phyloP scores from a whole-genome alignment of 179 eudicot species.

The Beta lomatogona region DNA sequence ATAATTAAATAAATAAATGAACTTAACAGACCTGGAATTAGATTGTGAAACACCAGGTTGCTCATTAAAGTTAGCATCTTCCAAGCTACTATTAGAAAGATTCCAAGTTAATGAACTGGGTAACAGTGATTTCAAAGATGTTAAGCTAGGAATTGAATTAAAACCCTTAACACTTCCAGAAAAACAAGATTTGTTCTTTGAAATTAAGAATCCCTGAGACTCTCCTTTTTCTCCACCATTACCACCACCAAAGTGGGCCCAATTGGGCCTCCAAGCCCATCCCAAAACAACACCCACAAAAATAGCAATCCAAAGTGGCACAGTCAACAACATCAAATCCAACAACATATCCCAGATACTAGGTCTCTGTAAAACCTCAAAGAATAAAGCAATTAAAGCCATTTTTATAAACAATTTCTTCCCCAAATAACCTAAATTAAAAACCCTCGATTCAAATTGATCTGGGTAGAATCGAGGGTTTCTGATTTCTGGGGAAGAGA shows the following conservation, averaged over 20 bases:
- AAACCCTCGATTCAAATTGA: slow-evolving; percentile 19
- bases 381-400: background rate
- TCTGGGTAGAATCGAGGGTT: slow-evolving; percentile 17
- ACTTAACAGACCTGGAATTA: slow-evolving; percentile 5
- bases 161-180: slow-evolving; percentile 2
- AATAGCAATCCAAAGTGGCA: slow-evolving; percentile 21
- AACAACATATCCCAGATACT: background rate
- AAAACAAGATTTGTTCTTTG: background rate
- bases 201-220: background rate
- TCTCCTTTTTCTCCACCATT: background rate
- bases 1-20: too few relatives aligned
- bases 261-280: slow-evolving; percentile 22
- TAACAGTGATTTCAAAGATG: slow-evolving; percentile 4
- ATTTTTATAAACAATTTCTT: background rate
- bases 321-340: slow-evolving; percentile 17
- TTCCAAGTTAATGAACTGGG: slow-evolving; percentile 5
- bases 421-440: background rate
- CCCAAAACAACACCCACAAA: slow-evolving; percentile 20
- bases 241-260: slow-evolving; percentile 1
- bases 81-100: background rate
- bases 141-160: background rate
- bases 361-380: slow-evolving; percentile 9
- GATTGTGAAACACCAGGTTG: background rate
- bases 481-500: too few relatives aligned
- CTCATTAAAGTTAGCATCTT: slow-evolving; percentile 3